A percentile compares a stretch with the other conserved stretches of the same genome.
phyloP scores from a whole-genome alignment of 495 filamentous ascomycete species.

The Acidomyces sp. region DNA sequence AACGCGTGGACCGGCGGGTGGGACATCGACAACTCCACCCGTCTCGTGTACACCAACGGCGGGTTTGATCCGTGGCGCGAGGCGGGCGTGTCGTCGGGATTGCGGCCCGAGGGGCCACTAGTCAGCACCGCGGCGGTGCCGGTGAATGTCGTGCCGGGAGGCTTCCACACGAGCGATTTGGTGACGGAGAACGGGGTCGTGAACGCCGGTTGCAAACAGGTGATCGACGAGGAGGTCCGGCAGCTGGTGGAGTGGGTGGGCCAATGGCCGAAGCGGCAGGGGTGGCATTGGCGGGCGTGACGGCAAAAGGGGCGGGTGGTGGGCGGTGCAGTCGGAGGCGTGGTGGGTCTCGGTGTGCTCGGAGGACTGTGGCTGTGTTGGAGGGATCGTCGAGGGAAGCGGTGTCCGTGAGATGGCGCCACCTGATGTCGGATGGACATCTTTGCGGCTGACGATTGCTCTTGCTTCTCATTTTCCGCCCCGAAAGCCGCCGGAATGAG shows the following conservation, averaged over 20 bases:
- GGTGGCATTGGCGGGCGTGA: conserved; percentile 1
- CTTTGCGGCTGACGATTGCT: too few relatives aligned
- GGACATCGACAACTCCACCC: conserved; percentile 41
- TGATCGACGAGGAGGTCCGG: conserved; percentile 32
- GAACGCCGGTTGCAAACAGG: conserved; percentile 28
- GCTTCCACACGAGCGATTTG: conserved; percentile 41
- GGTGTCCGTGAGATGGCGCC: too few relatives aligned
- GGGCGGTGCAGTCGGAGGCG: too few relatives aligned
- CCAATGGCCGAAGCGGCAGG: conserved; percentile 23
- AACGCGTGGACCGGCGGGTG: conserved; percentile 51
- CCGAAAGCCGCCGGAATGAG: too few relatives aligned
- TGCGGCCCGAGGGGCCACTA: conserved; percentile 43
- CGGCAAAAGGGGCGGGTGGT: too few relatives aligned
- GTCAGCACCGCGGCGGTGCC: conserved; percentile 32
- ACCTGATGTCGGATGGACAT: too few relatives aligned
- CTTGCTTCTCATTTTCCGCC: too few relatives aligned
- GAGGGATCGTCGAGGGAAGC: too few relatives aligned
- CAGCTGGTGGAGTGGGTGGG: conserved; percentile 40
- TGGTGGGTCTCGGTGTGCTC: too few relatives aligned
- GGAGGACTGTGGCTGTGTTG: too few relatives aligned
- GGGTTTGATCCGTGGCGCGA: conserved; percentile 49
- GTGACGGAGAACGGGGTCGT: conserved; percentile 33
- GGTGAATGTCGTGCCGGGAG: conserved; percentile 43
- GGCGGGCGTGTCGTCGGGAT: conserved; percentile 38
- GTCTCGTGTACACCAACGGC: conserved; percentile 51